These are phyloP conservation scores for Cladosporium sp. DNA, from an alignment of 2,329 filamentous ascomycete genomes.

Conservation along the genomic window DNA sequence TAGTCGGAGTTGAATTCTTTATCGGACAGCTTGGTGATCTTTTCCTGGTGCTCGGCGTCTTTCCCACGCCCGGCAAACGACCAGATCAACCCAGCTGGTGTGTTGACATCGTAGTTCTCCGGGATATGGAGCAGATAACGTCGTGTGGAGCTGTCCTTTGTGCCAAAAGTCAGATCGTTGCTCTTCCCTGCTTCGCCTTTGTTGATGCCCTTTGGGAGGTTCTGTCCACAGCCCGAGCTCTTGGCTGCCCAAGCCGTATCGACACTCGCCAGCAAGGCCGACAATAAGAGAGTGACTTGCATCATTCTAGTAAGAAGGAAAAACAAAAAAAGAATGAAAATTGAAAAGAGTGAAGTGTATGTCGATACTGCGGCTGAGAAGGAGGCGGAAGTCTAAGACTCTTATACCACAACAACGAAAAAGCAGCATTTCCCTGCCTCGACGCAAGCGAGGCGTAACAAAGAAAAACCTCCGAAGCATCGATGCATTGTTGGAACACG, in stretches of 20 bases:
- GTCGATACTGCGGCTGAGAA: too few relatives aligned
- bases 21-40: slow-evolving; percentile 43
- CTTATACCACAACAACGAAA: too few relatives aligned
- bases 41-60: slow-evolving; percentile 34
- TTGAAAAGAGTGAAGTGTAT: background rate
- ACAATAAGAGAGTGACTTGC: background rate
- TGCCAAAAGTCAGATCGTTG: slow-evolving; percentile 20
- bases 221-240: slow-evolving; percentile 20
- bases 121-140: slow-evolving; percentile 38
- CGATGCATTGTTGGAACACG: too few relatives aligned
- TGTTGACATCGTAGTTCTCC: slow-evolving; percentile 34
- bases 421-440: too few relatives aligned
- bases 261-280: background rate
- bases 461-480: too few relatives aligned
- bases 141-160: slow-evolving; percentile 22
- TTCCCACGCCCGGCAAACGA: slow-evolving; percentile 43
- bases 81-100: slow-evolving; percentile 39
- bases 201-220: slow-evolving; percentile 16
- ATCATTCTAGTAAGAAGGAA: background rate
- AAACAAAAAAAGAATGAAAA: background rate
- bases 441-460: too few relatives aligned
- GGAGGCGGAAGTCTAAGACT: too few relatives aligned
- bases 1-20: slow-evolving; percentile 39
- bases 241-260: background rate
- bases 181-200: slow-evolving; percentile 18